Percentiles rank a stretch among this genome's conserved stretches.
These are phyloP conservation scores for Sarcodon aspratus DNA, from an alignment of 768 basidiomycete species.

Conservation along the genomic window DNA sequence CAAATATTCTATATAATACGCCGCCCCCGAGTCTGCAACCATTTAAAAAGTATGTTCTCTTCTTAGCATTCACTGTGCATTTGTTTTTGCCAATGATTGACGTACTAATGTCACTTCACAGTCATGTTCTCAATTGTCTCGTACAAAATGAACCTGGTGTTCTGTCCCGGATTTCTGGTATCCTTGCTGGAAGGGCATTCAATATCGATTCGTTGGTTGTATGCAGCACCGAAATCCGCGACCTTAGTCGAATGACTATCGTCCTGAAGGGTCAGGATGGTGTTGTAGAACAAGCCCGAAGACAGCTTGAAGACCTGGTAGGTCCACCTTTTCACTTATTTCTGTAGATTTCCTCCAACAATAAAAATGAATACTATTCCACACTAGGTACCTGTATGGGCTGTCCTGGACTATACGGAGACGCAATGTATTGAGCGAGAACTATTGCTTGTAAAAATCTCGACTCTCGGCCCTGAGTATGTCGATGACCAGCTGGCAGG, in stretches of 20 bases:
- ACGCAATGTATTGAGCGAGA: slow-evolving; percentile 89
- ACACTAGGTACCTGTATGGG: slow-evolving; percentile 93
- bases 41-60: slow-evolving; percentile 70
- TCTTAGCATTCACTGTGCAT: neutral
- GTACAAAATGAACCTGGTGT: slow-evolving; percentile 99
- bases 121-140: slow-evolving; percentile 93
- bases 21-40: slow-evolving; percentile 86
- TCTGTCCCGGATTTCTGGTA: slow-evolving; percentile 95
- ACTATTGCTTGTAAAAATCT: slow-evolving; percentile 90
- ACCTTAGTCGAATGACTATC: slow-evolving; percentile 96
- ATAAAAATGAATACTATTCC: neutral
- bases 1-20: slow-evolving; percentile 95
- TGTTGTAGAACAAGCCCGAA: slow-evolving; percentile 91
- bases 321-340: slow-evolving; percentile 17
- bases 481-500: slow-evolving; percentile 84
- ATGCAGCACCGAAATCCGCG: slow-evolving; percentile 93
- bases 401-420: slow-evolving; percentile 94
- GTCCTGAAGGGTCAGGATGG: slow-evolving; percentile 95
- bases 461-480: slow-evolving; percentile 95
- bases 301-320: slow-evolving; percentile 94
- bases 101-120: slow-evolving; percentile 22
- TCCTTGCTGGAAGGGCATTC: slow-evolving; percentile 93
- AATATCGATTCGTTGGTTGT: slow-evolving; percentile 99
- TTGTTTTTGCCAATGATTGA: slow-evolving; percentile 2
- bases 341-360: neutral